A percentile compares a stretch with the other conserved stretches of the same genome.
These are phyloP conservation scores for Aphanomyces euteiches DNA, from an alignment of 352 stramenopile species.

Conservation along the genomic window DNA sequence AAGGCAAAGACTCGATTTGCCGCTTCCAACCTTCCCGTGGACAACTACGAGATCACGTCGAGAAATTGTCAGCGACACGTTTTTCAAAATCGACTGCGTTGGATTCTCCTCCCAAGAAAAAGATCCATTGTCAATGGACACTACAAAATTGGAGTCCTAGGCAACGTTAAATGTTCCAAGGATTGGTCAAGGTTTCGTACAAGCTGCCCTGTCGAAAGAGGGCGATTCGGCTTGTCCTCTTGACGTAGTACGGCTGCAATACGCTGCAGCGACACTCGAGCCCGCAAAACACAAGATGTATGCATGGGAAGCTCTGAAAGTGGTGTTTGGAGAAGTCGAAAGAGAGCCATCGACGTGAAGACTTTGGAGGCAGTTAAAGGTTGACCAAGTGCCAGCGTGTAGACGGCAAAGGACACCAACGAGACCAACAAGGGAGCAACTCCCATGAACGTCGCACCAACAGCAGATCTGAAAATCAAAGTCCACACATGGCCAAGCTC, in stretches of 20 bases:
- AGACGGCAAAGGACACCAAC: conserved; percentile 46
- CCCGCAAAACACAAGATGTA: conserved; percentile 43
- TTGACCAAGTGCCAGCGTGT: conserved; percentile 41
- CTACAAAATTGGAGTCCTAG: background rate
- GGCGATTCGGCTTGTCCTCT: conserved; percentile 5
- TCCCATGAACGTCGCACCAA: conserved; percentile 38
- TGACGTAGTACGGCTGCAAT: conserved; percentile 39
- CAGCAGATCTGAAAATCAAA: background rate
- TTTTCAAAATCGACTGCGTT: background rate
- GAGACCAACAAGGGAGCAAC: conserved; percentile 46
- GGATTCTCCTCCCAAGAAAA: conserved; percentile 8
- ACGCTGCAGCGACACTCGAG: conserved; percentile 40
- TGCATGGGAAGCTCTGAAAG: conserved; percentile 40
- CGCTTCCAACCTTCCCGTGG: conserved; percentile 45
- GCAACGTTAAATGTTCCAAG: background rate
- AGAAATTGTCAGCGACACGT: conserved; percentile 35
- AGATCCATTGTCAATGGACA: conserved; percentile 18
- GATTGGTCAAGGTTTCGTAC: background rate
- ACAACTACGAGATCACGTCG: conserved; percentile 53
- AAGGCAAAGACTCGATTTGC: conserved; percentile 59
- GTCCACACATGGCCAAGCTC: background rate
- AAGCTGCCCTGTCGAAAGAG: background rate
- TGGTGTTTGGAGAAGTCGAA: conserved; percentile 45
- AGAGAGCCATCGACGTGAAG: conserved; percentile 61
- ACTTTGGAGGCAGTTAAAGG: conserved; percentile 51